Evolutionary conservation across 1,139 yeast genomes (phyloP).

Genomic region (Geotrichum candidum): DNA sequence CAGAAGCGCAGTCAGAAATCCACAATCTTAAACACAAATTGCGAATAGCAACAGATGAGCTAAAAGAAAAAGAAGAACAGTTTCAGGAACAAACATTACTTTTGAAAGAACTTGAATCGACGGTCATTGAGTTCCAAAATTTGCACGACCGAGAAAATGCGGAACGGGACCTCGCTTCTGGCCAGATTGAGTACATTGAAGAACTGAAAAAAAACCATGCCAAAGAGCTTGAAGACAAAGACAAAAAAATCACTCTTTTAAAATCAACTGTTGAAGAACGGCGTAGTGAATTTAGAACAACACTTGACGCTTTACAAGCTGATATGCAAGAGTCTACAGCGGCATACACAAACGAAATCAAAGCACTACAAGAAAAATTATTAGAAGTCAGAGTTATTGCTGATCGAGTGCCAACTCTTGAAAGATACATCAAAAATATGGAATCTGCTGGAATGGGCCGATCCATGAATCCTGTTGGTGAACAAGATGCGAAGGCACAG

Average conservation of each 20-base stretch:
- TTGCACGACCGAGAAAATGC: slow-evolving; percentile 15
- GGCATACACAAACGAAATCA: slow-evolving; percentile 27
- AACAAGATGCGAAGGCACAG: slow-evolving; percentile 27
- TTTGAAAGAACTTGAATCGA: slow-evolving; percentile 29
- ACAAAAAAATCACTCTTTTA: slow-evolving; percentile 26
- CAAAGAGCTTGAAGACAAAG: slow-evolving; percentile 25
- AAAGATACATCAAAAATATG: slow-evolving; percentile 25
- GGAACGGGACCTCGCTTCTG: slow-evolving; percentile 7
- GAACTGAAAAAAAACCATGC: slow-evolving; percentile 9
- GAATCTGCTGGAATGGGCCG: slow-evolving; percentile 17
- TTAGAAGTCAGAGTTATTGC: slow-evolving; percentile 24
- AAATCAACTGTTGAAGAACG: slow-evolving; percentile 30
- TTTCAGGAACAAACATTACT: slow-evolving; percentile 27
- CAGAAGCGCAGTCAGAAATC: slow-evolving; percentile 13
- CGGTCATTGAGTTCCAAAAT: slow-evolving; percentile 30
- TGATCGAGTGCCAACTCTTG: slow-evolving; percentile 23
- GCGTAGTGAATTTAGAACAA: slow-evolving; percentile 32
- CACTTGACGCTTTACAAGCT: slow-evolving; percentile 30
- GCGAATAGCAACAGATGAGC: slow-evolving; percentile 18
- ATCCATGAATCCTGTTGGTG: slow-evolving; percentile 21
- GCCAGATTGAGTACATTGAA: slow-evolving; percentile 2
- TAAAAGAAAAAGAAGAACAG: slow-evolving; percentile 25
- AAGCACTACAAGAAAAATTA: slow-evolving; percentile 24
- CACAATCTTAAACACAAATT: slow-evolving; percentile 18
- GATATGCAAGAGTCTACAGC: slow-evolving; percentile 30